Base-by-base conservation (phyloP, 164 flowering plant species). In the Vitis labrusca region DNA sequence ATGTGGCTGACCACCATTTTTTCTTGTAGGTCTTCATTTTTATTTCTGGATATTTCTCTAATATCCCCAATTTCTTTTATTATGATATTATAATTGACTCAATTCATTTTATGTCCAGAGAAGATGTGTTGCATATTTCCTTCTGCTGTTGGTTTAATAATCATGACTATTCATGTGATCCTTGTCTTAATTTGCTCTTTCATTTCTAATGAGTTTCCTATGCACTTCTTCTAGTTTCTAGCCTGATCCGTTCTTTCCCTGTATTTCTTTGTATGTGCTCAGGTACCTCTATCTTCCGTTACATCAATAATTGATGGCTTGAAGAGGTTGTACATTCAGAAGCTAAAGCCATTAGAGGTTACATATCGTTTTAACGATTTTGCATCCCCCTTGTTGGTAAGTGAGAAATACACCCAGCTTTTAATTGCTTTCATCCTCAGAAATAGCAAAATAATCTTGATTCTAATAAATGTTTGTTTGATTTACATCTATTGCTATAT, bases 281-380 rank as follows among this genome's bases (percentile, higher is more conserved):
- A 89, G 90, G 75, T 84, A 29, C 66, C 94, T 64, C 61, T 87
- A 15, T 70, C 84, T 51, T 79, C 98, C 1, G 97, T 96, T 63
- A 96, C 99, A 61, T 96, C 99, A 17, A 85, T 96, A 47, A 59
- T 88, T 71, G 99, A 96, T 84, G 99, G 98, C 53, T 81, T 96
- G 85, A 96, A 96, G 83, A 86, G 79, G 74, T 72, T 93, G 66
- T 96, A 96, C 82, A 73, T 88, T 69, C 85, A 93, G 77, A 93
- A 93, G 83, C 78, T 96, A 68, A 93, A 89, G 84, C 99, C 99
- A 14, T 76, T 96, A 63, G 99, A 96, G 81, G 86, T 80, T 63
- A 81, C 90, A 23, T 93, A 96, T 65, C 90, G 79, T 37, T 96
- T 93, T 69, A 86, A 90, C 74, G 99, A 96, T 84, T 96, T 96